Base-by-base conservation (phyloP, 2,329 filamentous ascomycete genomes). In the Cytospora piceae region DNA sequence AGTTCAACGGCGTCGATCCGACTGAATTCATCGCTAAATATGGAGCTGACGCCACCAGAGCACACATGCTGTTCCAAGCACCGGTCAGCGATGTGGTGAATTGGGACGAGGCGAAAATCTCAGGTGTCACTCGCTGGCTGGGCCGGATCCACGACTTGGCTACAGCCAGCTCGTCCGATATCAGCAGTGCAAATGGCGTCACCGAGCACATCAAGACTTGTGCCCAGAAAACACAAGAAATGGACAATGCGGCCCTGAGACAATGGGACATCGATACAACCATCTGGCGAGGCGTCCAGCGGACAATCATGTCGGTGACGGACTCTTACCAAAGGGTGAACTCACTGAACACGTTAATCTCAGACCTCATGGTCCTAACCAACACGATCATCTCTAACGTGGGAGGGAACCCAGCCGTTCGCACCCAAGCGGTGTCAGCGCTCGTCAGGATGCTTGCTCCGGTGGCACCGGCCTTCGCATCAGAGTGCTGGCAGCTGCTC, bases 1-100 rank as follows among this genome's bases (percentile, higher is more conserved):
- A 97, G 77, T 84, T 95, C 79, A 97, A 97, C 73, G 93, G 93
- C 31, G 92, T 96, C 8, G 92, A 96, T 73, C 93, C 93, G 0
- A 87, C 86, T 0, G 81, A 80, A 0, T 91, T 90, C 69, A 92
- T 95, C 65, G 79, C 82, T 9, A 87, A 86, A 70, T 90, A 95
- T 71, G 93, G 93, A 27, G 91, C 93, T 1, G 93, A 97, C 75
- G 89, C 91, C 7, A 93, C 91, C 2, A 83, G 93, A 64, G 92
- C 92, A 4, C 93, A 97, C 74, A 91, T 97, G 74, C 83, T 97
- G 8, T 96, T 97, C 80, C 91, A 94, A 71, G 93, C 93, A 0
- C 92, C 93, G 0, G 90, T 96, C 17, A 87, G 83, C 52, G 93
- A 96, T 64, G 86, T 95, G 1, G 83, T 97, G 1, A 91, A 95